Evolutionary conservation across 345 rosid species (phyloP).

Genomic region (Eucalyptus marginata): DNA sequence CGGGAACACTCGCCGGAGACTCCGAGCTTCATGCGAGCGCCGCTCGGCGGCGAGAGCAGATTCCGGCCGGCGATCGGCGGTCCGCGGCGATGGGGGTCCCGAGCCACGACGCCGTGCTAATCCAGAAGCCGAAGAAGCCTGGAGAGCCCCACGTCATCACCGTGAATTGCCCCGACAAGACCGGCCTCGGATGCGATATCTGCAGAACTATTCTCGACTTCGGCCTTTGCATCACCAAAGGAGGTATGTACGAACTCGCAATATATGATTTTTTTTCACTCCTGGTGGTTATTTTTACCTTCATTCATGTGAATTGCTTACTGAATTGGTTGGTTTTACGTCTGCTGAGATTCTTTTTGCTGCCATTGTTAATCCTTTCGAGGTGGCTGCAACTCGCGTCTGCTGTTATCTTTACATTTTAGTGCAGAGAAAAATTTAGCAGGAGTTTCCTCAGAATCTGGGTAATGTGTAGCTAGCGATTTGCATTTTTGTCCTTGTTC

Average conservation of each 20-base stretch:
- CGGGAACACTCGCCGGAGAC: not conserved
- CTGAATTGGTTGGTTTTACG: not conserved
- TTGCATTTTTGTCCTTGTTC: not conserved
- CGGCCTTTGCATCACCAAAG: conserved; percentile 67
- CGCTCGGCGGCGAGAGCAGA: not conserved
- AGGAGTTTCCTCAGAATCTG: not conserved
- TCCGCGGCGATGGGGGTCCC: conserved; percentile 30
- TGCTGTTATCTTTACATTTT: not conserved
- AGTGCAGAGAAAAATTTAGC: not conserved
- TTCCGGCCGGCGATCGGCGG: not conserved
- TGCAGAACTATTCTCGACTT: conserved; percentile 65
- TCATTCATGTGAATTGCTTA: not conserved
- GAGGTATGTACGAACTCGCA: conserved; percentile 22
- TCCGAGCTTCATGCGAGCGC: not conserved
- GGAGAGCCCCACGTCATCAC: conserved; percentile 66
- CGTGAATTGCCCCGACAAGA: conserved; percentile 70
- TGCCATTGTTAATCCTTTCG: not conserved
- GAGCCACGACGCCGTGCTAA: conserved; percentile 46
- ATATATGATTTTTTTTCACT: not conserved
- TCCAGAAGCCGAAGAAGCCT: conserved; percentile 42
- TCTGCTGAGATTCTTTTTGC: too few relatives aligned
- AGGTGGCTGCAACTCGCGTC: not conserved
- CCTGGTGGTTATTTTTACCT: not conserved
- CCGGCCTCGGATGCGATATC: conserved; percentile 75
- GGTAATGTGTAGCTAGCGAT: not conserved